These are phyloP conservation scores for Baorangia bicolor DNA, from an alignment of 768 basidiomycete genomes.

Conservation along the genomic window DNA sequence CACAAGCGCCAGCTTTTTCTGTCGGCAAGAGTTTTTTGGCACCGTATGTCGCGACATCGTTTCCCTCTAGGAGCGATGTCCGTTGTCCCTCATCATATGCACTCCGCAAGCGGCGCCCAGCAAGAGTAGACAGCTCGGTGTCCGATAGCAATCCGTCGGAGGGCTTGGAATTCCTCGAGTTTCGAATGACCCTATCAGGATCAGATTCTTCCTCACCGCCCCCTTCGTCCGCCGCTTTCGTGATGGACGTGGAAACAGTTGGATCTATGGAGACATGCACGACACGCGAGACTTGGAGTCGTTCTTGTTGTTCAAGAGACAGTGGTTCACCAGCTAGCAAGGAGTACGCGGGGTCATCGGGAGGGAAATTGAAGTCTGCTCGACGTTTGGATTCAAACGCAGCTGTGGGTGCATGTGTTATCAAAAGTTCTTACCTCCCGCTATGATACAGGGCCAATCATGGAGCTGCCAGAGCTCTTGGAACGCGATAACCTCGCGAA, in stretches of 20 bases:
- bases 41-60: constrained; percentile 47
- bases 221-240: constrained; percentile 32
- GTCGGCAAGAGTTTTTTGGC: constrained; percentile 40
- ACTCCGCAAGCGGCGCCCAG: constrained; percentile 49
- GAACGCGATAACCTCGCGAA: constrained; percentile 62
- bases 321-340: constrained; percentile 65
- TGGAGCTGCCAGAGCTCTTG: constrained; percentile 41
- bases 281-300: constrained; percentile 62
- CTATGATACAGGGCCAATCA: constrained; percentile 78
- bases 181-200: constrained; percentile 71
- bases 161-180: constrained; percentile 57
- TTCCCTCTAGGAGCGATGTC: constrained; percentile 11
- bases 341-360: constrained; percentile 79
- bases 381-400: background rate
- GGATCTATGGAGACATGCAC: constrained; percentile 73
- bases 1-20: constrained; percentile 53
- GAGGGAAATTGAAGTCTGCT: constrained; percentile 88
- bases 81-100: constrained; percentile 61
- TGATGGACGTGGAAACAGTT: constrained; percentile 36
- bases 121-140: constrained; percentile 51
- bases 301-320: constrained; percentile 49
- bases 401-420: background rate
- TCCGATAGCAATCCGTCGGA: constrained; percentile 70
- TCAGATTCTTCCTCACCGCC: constrained; percentile 45
- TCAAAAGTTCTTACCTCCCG: constrained; percentile 61